These are phyloP conservation scores for Ustilago loliicola DNA, from an alignment of 1,284 basidiomycete genomes.

Conservation along the genomic window DNA sequence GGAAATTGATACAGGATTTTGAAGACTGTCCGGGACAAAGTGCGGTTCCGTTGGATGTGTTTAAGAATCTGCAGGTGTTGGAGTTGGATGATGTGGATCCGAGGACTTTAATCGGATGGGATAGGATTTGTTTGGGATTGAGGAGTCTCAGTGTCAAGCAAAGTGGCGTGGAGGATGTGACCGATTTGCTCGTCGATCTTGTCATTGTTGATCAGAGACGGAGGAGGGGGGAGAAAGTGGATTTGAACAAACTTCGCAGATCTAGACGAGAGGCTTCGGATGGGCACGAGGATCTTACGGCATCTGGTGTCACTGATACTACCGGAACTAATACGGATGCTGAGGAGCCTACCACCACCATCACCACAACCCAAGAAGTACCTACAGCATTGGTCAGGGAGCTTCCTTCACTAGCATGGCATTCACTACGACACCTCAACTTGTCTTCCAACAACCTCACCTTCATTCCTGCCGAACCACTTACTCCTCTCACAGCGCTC, in stretches of 20 bases:
- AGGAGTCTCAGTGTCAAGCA: slow-evolving; percentile 80
- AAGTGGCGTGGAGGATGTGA: slow-evolving; percentile 85
- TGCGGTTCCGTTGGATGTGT: slow-evolving; percentile 83
- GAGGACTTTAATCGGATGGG: slow-evolving; percentile 85
- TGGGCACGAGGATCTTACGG: slow-evolving; percentile 7
- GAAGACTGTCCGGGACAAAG: slow-evolving; percentile 81
- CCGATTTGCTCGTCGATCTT: slow-evolving; percentile 81
- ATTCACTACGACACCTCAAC: slow-evolving; percentile 81
- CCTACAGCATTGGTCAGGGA: slow-evolving; percentile 65
- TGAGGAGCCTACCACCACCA: background rate
- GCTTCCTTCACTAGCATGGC: slow-evolving; percentile 81
- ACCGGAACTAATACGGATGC: slow-evolving; percentile 1
- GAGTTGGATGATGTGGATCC: slow-evolving; percentile 86
- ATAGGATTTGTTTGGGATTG: slow-evolving; percentile 79
- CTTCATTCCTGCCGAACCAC: slow-evolving; percentile 77
- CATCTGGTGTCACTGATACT: background rate
- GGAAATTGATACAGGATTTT: slow-evolving; percentile 77
- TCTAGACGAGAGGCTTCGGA: background rate
- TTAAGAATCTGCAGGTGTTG: slow-evolving; percentile 83
- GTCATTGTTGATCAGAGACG: slow-evolving; percentile 78
- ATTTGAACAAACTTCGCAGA: slow-evolving; percentile 11
- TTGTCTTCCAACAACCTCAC: slow-evolving; percentile 85
- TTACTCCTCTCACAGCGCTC: slow-evolving; percentile 74
- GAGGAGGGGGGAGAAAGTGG: slow-evolving; percentile 41
- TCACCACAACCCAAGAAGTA: background rate